Evolutionary conservation across 139 green algal genomes (phyloP).

Genomic region (Pseudopediastrum boryanum): DNA sequence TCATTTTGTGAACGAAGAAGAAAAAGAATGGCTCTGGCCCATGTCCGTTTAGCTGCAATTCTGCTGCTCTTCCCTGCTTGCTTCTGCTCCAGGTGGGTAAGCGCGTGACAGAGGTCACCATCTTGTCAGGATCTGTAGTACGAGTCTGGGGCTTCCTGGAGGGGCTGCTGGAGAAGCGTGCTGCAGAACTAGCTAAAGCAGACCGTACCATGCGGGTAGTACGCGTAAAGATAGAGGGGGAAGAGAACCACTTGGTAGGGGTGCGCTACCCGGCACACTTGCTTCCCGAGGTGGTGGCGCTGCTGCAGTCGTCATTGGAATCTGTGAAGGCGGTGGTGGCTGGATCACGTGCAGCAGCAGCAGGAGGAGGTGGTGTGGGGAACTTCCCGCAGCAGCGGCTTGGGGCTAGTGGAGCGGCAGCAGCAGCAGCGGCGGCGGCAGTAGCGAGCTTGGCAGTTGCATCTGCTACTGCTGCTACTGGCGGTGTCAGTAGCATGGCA

Average conservation of each 20-base stretch:
- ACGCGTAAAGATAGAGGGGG: conserved; percentile 40
- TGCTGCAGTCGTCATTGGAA: conserved; percentile 43
- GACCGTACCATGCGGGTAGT: conserved; percentile 80
- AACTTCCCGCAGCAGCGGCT: neutral
- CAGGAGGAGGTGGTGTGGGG: neutral
- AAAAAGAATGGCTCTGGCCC: no score
- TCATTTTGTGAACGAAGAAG: no score
- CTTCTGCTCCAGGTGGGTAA: conserved; percentile 53
- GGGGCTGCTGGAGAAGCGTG: conserved; percentile 62
- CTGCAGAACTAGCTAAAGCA: conserved; percentile 58
- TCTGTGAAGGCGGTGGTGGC: neutral
- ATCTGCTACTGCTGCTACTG: no score
- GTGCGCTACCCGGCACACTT: conserved; percentile 72
- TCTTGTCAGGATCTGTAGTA: conserved; percentile 76
- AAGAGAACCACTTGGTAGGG: conserved; percentile 45
- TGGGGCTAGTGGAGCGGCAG: neutral
- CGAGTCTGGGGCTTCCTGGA: conserved; percentile 85
- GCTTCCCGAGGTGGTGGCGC: conserved; percentile 66
- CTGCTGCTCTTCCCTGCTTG: neutral
- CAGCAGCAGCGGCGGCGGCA: conserved; percentile 12
- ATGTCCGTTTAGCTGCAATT: neutral
- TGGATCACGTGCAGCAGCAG: neutral
- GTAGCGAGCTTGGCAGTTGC: no score
- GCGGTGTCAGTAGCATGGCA: neutral
- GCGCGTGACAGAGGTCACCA: conserved; percentile 62